A percentile compares a stretch with the other conserved stretches of the same genome.
phyloP scores from a whole-genome alignment of 179 eudicot species.

The Gypsophila paniculata region DNA sequence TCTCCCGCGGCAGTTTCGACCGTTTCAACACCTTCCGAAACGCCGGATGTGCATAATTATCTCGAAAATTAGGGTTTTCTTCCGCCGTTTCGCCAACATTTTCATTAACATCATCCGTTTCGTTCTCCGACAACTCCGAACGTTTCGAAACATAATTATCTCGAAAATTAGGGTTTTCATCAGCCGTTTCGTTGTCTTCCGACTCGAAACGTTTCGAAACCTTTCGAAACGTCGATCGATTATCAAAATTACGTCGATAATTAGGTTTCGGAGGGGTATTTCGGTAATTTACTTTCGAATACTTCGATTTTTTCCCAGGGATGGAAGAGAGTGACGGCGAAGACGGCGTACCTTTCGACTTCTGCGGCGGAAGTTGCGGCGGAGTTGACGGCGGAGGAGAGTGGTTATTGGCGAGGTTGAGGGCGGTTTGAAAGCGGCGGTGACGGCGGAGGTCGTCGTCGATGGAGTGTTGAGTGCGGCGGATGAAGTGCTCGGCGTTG shows the following conservation, averaged over 20 bases:
- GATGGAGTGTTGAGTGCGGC: constrained; percentile 48
- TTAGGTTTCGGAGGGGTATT: constrained; percentile 1
- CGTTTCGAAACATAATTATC: background rate
- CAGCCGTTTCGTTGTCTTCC: too few relatives aligned
- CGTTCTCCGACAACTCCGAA: too few relatives aligned
- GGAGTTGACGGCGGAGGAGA: constrained; percentile 22
- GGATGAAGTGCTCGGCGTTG: constrained; percentile 60
- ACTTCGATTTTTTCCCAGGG: constrained; percentile 61
- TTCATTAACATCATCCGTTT: too few relatives aligned
- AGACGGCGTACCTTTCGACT: constrained; percentile 30
- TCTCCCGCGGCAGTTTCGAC: constrained; percentile 30
- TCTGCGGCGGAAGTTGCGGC: constrained; percentile 16
- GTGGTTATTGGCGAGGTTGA: constrained; percentile 34
- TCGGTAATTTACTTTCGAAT: constrained; percentile 36
- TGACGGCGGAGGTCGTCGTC: constrained; percentile 69
- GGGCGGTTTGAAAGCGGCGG: constrained; percentile 65
- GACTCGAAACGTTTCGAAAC: constrained; percentile 20
- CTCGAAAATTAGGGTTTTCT: background rate
- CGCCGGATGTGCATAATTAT: background rate
- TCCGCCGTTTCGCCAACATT: background rate
- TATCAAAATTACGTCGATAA: too few relatives aligned
- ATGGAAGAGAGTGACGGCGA: constrained; percentile 71
- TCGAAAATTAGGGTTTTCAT: background rate
- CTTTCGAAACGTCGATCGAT: constrained; percentile 61
- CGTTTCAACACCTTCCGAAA: constrained; percentile 10